These are phyloP conservation scores for Phytophthora colocasiae DNA, from an alignment of 352 stramenopile species.

Conservation along the genomic window DNA sequence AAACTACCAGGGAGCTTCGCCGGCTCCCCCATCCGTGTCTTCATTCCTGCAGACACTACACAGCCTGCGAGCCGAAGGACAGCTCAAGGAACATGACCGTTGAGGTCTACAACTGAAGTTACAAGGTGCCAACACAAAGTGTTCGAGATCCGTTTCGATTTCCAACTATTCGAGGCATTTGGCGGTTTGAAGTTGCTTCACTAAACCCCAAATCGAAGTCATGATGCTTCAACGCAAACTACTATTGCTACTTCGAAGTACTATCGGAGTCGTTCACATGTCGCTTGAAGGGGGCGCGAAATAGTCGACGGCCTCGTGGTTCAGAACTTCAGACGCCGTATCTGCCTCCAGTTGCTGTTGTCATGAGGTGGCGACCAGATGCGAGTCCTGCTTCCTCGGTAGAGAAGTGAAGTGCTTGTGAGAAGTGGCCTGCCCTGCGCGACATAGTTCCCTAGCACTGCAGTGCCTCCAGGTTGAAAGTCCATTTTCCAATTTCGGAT, in stretches of 20 bases:
- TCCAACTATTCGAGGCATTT: background rate
- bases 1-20: too few species aligned
- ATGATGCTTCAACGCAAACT: background rate
- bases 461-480: background rate
- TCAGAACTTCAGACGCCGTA: background rate
- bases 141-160: background rate
- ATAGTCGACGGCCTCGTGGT: background rate
- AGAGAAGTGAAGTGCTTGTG: background rate
- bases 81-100: constrained; percentile 37
- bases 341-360: background rate
- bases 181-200: background rate
- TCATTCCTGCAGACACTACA: too few species aligned
- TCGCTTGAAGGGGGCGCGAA: background rate
- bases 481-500: constrained; percentile 7
- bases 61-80: constrained; percentile 45
- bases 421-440: background rate
- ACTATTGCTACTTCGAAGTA: too few species aligned
- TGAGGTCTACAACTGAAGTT: background rate
- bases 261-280: too few species aligned
- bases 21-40: too few species aligned
- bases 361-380: background rate
- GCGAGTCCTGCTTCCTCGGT: background rate
- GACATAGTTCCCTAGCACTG: background rate
- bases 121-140: background rate
- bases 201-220: background rate